Conservation (phyloP, 768 basidiomycete species). For the Ephemerocybe angulata region DNA sequence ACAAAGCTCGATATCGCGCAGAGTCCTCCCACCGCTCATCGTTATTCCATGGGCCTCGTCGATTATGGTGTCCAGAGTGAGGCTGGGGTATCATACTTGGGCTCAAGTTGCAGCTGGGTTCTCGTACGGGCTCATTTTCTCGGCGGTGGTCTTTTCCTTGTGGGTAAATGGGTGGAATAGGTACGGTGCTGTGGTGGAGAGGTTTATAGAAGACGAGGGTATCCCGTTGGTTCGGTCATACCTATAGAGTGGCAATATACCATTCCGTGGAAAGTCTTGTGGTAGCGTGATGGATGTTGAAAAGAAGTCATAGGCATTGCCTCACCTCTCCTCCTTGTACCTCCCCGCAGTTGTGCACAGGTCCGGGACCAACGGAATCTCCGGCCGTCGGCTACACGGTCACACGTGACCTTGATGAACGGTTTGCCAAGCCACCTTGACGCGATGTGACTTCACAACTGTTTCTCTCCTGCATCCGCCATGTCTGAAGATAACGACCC, state of each 20-base stretch:
- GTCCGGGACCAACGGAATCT: background rate
- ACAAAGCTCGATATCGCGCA: slow-evolving; percentile 25
- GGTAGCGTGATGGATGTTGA: background rate
- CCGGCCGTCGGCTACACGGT: too few species aligned
- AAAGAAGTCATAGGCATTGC: too few species aligned
- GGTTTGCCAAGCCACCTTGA: background rate
- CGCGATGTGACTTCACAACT: slow-evolving; percentile 2
- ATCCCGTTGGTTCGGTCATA: background rate
- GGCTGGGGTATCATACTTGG: slow-evolving; percentile 76
- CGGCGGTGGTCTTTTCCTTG: slow-evolving; percentile 51
- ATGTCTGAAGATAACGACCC: slow-evolving; percentile 73
- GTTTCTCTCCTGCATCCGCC: slow-evolving; percentile 14
- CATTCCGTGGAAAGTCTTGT: background rate
- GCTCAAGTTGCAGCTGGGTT: slow-evolving; percentile 62
- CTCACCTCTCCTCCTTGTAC: too few species aligned
- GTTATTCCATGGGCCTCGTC: slow-evolving; percentile 51
- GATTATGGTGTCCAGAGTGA: slow-evolving; percentile 62
- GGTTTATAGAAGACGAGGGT: slow-evolving; percentile 10
- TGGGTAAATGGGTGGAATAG: slow-evolving; percentile 44
- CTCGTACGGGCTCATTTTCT: slow-evolving; percentile 51
- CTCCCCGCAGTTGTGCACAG: background rate
- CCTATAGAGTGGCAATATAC: background rate
- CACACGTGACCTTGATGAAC: slow-evolving; percentile 3
- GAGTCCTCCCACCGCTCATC: slow-evolving; percentile 44
- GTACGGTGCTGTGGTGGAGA: slow-evolving; percentile 21